Conservation (phyloP, 257 asterid species). For the Ilex asprella region DNA sequence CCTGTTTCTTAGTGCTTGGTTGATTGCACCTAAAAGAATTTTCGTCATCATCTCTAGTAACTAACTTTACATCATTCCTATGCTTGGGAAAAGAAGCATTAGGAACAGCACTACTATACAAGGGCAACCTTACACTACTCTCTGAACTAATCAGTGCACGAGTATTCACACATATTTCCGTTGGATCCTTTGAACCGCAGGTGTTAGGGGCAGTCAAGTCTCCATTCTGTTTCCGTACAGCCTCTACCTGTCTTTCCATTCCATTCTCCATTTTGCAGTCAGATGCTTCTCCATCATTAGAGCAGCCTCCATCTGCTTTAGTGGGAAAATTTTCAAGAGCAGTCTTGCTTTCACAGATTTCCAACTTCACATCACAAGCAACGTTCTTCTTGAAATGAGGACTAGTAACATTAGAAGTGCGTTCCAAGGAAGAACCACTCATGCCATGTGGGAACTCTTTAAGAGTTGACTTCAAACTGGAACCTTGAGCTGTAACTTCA, state of each 20-base stretch:
- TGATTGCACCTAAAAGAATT: neutral
- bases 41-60: conserved; percentile 2
- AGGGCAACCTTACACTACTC: conserved; percentile 78
- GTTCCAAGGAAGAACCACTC: conserved; percentile 39
- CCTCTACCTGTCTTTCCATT: conserved; percentile 22
- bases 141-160: conserved; percentile 46
- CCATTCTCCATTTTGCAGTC: conserved; percentile 29
- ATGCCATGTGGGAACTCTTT: conserved; percentile 31
- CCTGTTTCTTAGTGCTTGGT: neutral
- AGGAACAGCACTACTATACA: conserved; percentile 57
- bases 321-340: conserved; percentile 18
- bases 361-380: conserved; percentile 41
- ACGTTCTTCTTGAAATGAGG: conserved; percentile 34
- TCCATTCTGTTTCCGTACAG: conserved; percentile 29
- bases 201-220: conserved; percentile 42
- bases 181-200: conserved; percentile 49
- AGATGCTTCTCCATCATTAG: conserved; percentile 20
- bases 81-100: conserved; percentile 51
- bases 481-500: conserved; percentile 31
- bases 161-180: conserved; percentile 49
- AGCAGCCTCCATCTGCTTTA: conserved; percentile 21
- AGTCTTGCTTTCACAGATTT: conserved; percentile 21
- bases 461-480: conserved; percentile 24
- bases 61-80: conserved; percentile 13
- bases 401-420: conserved; percentile 28